Percentiles rank a stretch among this genome's conserved stretches.
These are phyloP conservation scores for Fabrea salina DNA, from an alignment of 169 alveolate genomes.

Conservation along the genomic window DNA sequence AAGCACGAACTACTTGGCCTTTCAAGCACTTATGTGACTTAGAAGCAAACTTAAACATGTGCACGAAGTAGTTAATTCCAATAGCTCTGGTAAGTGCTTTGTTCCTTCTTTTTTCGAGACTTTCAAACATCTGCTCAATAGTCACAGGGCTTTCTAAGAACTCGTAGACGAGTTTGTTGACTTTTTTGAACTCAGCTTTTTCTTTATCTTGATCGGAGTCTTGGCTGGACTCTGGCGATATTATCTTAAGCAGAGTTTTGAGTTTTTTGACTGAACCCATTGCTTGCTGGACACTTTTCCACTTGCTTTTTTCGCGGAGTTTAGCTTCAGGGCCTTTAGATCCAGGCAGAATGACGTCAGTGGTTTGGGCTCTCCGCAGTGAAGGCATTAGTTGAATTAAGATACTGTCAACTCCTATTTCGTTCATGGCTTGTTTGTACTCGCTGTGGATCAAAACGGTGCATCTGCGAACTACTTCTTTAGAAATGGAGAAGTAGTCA, in stretches of 20 bases:
- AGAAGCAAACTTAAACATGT: neutral
- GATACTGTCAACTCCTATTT: slow-evolving; percentile 17
- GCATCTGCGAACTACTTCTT: neutral
- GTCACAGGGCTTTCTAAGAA: neutral
- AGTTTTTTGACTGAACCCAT: neutral
- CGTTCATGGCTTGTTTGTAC: neutral
- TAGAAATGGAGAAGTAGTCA: neutral
- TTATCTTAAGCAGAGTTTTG: slow-evolving; percentile 12
- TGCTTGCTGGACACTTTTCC: slow-evolving; percentile 21
- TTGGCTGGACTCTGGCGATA: neutral
- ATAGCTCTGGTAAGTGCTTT: slow-evolving; percentile 15
- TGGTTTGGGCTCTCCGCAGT: neutral
- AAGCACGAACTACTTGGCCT: neutral
- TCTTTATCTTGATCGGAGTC: slow-evolving; percentile 6
- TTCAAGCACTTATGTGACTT: neutral
- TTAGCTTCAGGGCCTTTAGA: neutral
- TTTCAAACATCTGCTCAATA: neutral
- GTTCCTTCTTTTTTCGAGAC: neutral
- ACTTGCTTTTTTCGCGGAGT: neutral
- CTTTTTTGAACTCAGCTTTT: neutral
- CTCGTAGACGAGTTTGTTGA: neutral
- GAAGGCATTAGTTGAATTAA: neutral
- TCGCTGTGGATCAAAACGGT: neutral
- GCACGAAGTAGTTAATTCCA: slow-evolving; percentile 12
- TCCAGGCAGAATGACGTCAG: neutral